These are phyloP conservation scores for Cryptococcus maquisensis DNA, from an alignment of 1,284 basidiomycete genomes.

Conservation along the genomic window DNA sequence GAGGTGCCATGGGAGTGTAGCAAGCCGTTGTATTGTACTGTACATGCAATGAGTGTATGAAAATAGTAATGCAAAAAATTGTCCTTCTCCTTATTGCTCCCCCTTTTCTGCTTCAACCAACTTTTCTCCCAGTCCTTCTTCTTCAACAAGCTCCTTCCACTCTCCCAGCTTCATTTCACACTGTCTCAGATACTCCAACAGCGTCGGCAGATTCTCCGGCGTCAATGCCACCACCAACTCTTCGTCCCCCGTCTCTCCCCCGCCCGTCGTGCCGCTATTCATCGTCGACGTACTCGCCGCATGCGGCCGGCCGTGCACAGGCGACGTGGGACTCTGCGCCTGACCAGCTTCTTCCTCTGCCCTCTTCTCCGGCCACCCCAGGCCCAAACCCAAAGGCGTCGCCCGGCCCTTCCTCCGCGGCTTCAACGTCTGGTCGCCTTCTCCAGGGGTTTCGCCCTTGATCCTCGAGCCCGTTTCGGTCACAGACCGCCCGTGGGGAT, in stretches of 20 bases:
- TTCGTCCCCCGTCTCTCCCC: not conserved
- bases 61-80: not conserved
- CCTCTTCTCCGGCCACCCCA: constrained; percentile 12
- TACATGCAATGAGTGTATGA: not conserved
- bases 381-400: constrained; percentile 19
- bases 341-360: not conserved
- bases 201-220: constrained; percentile 40
- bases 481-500: not conserved
- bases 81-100: not conserved
- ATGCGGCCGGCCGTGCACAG: not conserved
- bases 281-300: not conserved
- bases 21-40: not conserved
- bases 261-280: not conserved
- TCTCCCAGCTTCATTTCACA: constrained; percentile 38
- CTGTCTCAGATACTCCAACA: constrained; percentile 39
- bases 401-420: constrained; percentile 18
- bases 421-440: constrained; percentile 9
- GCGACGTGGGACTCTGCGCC: not conserved
- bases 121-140: not conserved
- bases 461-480: not conserved
- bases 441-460: not conserved
- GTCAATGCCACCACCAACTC: constrained; percentile 33
- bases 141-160: constrained; percentile 28
- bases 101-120: not conserved
- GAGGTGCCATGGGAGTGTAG: constrained; percentile 1